A percentile compares a stretch with the other conserved stretches of the same genome.
Conservation (phyloP, 2,329 filamentous ascomycete genomes). For the Phaeosphaeria sp. region DNA sequence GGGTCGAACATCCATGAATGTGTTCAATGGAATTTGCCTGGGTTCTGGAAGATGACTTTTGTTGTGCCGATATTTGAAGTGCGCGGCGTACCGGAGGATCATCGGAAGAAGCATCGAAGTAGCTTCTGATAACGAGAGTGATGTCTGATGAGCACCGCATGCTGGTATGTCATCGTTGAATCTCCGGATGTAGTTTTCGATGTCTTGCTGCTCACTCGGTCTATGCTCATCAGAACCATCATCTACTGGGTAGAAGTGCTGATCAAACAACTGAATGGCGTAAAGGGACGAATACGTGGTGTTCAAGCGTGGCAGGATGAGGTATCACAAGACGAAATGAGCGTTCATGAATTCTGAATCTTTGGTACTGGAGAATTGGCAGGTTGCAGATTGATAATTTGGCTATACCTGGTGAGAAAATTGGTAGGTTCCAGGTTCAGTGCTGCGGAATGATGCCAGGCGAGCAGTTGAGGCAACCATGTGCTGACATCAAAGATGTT, state of each 20-base stretch:
- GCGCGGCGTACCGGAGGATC: not conserved
- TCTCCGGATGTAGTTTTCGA: not conserved
- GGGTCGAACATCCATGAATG: slow-evolving; percentile 1
- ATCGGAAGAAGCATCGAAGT: not conserved
- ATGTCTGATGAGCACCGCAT: not conserved
- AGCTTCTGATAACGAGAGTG: not conserved
- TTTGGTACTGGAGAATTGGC: not conserved
- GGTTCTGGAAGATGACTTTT: not conserved
- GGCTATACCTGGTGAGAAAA: slow-evolving; percentile 8
- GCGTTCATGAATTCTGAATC: slow-evolving; percentile 11
- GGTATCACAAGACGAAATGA: slow-evolving; percentile 23
- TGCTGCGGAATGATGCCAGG: slow-evolving; percentile 20
- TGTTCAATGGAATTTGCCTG: not conserved
- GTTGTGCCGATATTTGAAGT: not conserved
- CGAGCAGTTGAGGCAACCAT: slow-evolving; percentile 31
- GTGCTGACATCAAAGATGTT: slow-evolving; percentile 8
- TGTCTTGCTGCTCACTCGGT: not conserved
- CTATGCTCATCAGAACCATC: not conserved
- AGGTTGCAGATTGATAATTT: not conserved
- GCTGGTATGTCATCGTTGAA: not conserved
- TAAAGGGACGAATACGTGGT: not conserved
- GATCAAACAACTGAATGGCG: slow-evolving; percentile 1
- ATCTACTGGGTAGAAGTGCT: not conserved
- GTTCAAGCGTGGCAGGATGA: slow-evolving; percentile 13
- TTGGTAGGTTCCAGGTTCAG: slow-evolving; percentile 12